Evolutionary conservation across 2,329 filamentous ascomycete genomes (phyloP).

Genomic region (Hypoxylon sp.): DNA sequence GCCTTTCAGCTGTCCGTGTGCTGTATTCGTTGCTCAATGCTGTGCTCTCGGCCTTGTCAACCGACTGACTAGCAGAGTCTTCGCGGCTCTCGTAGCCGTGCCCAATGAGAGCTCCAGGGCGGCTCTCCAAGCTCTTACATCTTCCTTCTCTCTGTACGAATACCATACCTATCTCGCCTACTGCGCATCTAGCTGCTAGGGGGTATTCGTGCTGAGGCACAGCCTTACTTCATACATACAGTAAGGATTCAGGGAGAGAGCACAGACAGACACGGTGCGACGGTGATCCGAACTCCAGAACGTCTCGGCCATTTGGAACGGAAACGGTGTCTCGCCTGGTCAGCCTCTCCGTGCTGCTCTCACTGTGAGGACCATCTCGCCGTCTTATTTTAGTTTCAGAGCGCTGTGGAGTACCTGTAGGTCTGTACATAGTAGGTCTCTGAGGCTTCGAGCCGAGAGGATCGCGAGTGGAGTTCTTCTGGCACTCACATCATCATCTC

Average conservation of each 20-base stretch:
- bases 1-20: slow-evolving; percentile 21
- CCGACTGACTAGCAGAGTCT: slow-evolving; percentile 8
- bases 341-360: slow-evolving; percentile 16
- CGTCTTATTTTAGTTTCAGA: slow-evolving; percentile 9
- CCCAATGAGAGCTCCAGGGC: slow-evolving; percentile 10
- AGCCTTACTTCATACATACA: slow-evolving; percentile 10
- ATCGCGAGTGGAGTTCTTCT: slow-evolving; percentile 18
- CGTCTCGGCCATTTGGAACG: slow-evolving; percentile 27
- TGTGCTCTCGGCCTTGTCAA: slow-evolving; percentile 15
- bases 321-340: slow-evolving; percentile 14
- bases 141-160: no score
- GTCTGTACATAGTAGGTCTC: no score
- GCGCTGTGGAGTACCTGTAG: slow-evolving; percentile 16
- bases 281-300: slow-evolving; percentile 13
- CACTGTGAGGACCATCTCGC: slow-evolving; percentile 19
- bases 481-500: no score
- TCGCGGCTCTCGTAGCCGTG: slow-evolving; percentile 18
- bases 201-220: background rate
- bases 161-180: no score
- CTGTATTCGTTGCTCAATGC: slow-evolving; percentile 19
- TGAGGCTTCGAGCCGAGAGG: slow-evolving; percentile 10
- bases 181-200: slow-evolving; percentile 5
- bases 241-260: slow-evolving; percentile 3
- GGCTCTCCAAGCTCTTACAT: background rate
- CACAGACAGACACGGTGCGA: slow-evolving; percentile 27